Evolutionary conservation across 202 grass and related monocot species (phyloP).

Genomic region (Tripidium arundinaceum): DNA sequence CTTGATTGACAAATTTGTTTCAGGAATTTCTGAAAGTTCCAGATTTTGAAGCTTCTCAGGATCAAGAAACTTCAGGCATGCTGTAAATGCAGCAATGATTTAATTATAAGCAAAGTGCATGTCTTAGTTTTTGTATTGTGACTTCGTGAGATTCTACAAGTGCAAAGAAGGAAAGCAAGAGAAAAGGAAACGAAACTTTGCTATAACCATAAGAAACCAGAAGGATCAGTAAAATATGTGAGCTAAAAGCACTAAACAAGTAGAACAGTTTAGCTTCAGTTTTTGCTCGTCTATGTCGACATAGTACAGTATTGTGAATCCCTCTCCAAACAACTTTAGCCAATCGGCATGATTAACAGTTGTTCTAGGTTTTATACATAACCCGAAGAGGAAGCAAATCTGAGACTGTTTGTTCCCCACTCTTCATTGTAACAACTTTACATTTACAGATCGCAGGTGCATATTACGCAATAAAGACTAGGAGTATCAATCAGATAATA

Average conservation of each 20-base stretch:
- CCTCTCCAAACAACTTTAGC: neutral
- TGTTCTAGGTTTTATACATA: neutral
- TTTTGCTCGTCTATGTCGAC: neutral
- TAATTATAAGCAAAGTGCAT: conserved; percentile 20
- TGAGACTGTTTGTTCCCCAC: neutral
- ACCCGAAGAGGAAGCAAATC: neutral
- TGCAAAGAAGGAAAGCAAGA: neutral
- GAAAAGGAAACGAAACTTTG: neutral
- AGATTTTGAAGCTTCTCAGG: conserved; percentile 54
- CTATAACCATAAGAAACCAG: neutral
- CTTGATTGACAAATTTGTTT: conserved; percentile 36
- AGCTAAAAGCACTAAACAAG: conserved; percentile 6
- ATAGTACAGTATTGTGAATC: neutral
- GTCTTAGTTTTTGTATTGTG: neutral
- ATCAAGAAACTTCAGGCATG: conserved; percentile 61
- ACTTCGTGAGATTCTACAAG: neutral
- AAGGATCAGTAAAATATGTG: neutral
- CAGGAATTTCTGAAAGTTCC: conserved; percentile 47
- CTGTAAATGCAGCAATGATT: conserved; percentile 48
- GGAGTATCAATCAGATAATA: neutral
- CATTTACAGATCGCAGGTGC: neutral
- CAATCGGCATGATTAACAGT: neutral
- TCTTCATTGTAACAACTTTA: neutral
- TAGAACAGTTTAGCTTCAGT: neutral
- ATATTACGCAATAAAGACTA: neutral